Conservation (phyloP, 148 eudicot genomes). For the Amaranthus hypochondriacus region DNA sequence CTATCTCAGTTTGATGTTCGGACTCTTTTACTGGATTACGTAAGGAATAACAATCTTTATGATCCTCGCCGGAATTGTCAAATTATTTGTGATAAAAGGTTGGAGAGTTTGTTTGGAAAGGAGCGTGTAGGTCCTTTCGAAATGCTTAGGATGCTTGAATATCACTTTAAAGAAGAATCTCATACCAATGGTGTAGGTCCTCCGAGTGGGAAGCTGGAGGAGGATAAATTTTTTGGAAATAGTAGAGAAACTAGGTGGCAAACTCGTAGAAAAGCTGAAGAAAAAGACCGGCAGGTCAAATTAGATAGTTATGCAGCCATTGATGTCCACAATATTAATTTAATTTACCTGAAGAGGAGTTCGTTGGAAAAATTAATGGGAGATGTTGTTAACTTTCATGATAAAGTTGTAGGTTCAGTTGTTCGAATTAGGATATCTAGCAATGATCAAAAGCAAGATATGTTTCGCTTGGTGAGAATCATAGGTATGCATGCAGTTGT, state of each 20-base stretch:
- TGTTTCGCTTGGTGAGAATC: slow-evolving; percentile 84
- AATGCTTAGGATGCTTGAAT: slow-evolving; percentile 88
- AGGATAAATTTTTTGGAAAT: slow-evolving; percentile 36
- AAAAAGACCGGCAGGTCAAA: slow-evolving; percentile 41
- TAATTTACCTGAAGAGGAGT: slow-evolving; percentile 69
- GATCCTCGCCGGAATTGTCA: slow-evolving; percentile 81
- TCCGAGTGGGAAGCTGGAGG: slow-evolving; percentile 34
- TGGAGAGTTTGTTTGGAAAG: slow-evolving; percentile 64
- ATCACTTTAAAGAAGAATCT: slow-evolving; percentile 56
- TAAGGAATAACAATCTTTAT: slow-evolving; percentile 72
- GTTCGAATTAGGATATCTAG: slow-evolving; percentile 77
- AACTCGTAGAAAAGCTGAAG: slow-evolving; percentile 49
- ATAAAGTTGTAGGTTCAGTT: slow-evolving; percentile 82
- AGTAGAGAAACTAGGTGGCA: slow-evolving; percentile 53
- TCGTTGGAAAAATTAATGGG: slow-evolving; percentile 62
- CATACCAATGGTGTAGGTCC: slow-evolving; percentile 39
- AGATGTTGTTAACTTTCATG: slow-evolving; percentile 55
- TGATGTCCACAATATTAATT: slow-evolving; percentile 70
- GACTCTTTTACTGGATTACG: slow-evolving; percentile 72
- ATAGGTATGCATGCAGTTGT: slow-evolving; percentile 47
- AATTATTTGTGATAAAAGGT: slow-evolving; percentile 78
- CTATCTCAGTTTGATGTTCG: slow-evolving; percentile 83
- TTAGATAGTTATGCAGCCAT: slow-evolving; percentile 87
- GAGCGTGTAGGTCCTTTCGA: slow-evolving; percentile 81
- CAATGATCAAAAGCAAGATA: slow-evolving; percentile 76